Evolutionary conservation across 352 stramenopile species (phyloP), one percentile per base, ranked within the genome.

Genomic region (Globisporangium nagaii): DNA sequence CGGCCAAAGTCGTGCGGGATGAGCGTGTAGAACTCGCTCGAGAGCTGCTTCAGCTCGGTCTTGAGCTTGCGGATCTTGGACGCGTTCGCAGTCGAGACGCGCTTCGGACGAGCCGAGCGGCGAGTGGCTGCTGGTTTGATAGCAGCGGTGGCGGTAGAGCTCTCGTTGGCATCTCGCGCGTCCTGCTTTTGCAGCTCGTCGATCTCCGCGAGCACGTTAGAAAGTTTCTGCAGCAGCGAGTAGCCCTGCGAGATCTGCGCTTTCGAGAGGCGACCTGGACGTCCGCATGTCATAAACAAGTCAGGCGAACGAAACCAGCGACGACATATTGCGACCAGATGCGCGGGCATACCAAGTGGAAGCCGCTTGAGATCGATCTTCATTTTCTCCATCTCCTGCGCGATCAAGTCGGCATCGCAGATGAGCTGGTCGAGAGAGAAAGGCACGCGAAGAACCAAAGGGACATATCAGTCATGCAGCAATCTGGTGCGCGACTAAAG

Each of bases 1-100:
- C 72, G 72, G n/a, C 71, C 76, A 56, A 88, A 88, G 17, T 86
- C 68, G 37, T 90, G 76, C 36, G 79, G 79, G 32, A 90, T 85
- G 9, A 86, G 60, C 49, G 76, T 75, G 62, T 90, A 90, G 43
- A 90, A 88, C 25, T 81, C 70, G 39, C 67, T 86, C 11, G 75
- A 81, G 9, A 86, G 69, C 17, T 63, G 24, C 39, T 86, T 86
- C 9, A 90, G 59, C 27, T 76, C 53, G 0, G 41, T 30, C 25
- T 68, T 71, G 7, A 73, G 63, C 46, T 59, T 65, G 9, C 53
- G 36, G 5, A 72, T 63, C 32, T 73, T 17, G 4, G 60, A 39
- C 28, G 70, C 52, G 57, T 59, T 69, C 44, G 47, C 43, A 13
- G 35, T 41, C 1, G 35, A 24, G 17, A 41, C 35, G 9, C 35